Base-by-base conservation (phyloP, 208 protist species). In the Leishmania major region DNA sequence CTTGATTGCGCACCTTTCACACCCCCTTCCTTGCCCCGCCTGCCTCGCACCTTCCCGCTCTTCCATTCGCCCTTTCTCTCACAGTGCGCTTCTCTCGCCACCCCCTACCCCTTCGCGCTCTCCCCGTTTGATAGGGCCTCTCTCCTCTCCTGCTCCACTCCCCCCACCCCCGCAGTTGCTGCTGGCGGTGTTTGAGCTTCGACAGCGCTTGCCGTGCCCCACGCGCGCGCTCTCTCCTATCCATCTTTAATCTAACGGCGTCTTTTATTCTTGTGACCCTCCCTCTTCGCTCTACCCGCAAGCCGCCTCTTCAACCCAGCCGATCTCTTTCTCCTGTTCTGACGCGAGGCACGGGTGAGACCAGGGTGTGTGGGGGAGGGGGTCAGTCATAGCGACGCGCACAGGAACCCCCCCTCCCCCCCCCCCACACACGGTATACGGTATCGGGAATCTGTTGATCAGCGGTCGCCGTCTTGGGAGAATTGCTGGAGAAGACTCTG, bases 41-140 rank as follows among this genome's bases (percentile, higher is more conserved):
- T 17, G 28, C 43, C 35, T 47, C 53, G 4, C n/a, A 22, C 66
- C 17, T 45, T 71, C 66, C 31, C 17, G 49, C 66, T 43, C 66
- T 31, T 71, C 66, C 40, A 71, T 71, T 19, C 35, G 4, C 64
- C 35, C 64, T 70, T 72, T 49, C 8, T 49, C 37, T 40, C 37
- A 72, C 70, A 28, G 45, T 57, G 13, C 31, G 25, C 47, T 75
- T 57, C 70, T 75, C 70, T 72, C 67, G 40, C 66, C 17, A 72
- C 66, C 66, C 28, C 25, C 55, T 45, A 47, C 37, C 25, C 69
- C 69, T 74, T 53, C 43, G 3, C 19, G 37, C 22, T 35, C 43
- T 31, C 13, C 43, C 2, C 31, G 13, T 31, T 15, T 53, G 19
- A 37, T 40, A 37, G 15, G 15, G 10, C 35, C 40, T 69, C 35